Conservation (phyloP, 164 flowering plant genomes). For the Echeveria elegans region DNA sequence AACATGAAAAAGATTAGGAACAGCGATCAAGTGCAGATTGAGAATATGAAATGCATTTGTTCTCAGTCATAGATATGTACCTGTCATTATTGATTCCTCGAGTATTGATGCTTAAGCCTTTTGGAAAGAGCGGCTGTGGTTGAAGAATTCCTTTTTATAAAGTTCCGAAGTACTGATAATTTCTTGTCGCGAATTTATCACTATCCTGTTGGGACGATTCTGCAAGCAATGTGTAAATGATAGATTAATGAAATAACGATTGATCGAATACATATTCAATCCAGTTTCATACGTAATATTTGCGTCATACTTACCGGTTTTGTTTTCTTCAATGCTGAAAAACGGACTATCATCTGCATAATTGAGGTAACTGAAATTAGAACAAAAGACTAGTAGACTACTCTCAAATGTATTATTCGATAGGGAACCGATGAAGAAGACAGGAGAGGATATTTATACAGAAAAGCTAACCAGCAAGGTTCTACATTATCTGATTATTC, state of each 20-base stretch:
- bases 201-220: too few species aligned
- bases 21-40: background rate
- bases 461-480: background rate
- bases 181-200: too few species aligned
- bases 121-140: background rate
- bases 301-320: too few species aligned
- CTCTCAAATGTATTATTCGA: background rate
- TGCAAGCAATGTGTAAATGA: too few species aligned
- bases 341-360: background rate
- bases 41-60: background rate
- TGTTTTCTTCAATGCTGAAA: too few species aligned
- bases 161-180: too few species aligned
- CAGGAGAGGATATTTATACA: background rate
- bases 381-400: background rate
- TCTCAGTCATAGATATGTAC: background rate
- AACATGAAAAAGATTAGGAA: background rate
- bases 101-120: background rate
- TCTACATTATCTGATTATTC: conserved; percentile 1
- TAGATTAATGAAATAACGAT: too few species aligned
- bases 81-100: background rate
- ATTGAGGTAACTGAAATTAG: background rate
- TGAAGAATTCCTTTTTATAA: background rate
- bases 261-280: too few species aligned
- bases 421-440: background rate
- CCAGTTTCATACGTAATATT: too few species aligned